Base-by-base conservation (phyloP, 75 land plant genomes). In the Ceratopteris richardii region DNA sequence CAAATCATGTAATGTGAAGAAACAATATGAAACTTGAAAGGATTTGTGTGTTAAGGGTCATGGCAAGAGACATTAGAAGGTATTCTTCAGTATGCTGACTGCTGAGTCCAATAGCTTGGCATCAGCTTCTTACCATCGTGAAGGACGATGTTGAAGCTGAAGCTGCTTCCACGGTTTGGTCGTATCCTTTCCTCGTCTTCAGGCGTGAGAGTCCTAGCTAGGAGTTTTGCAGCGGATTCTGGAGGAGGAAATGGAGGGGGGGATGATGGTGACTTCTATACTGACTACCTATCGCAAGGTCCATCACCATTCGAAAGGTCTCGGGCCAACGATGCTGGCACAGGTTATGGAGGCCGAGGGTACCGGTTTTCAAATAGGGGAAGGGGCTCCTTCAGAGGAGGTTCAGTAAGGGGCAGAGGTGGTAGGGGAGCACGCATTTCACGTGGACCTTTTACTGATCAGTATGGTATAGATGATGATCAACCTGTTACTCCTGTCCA, bases 101-200 rank as follows among this genome's bases (percentile, higher is more conserved):
- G n/a, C n/a, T n/a, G n/a, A n/a, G n/a, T n/a, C n/a, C n/a, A n/a
- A n/a, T n/a, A n/a, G n/a, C n/a, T n/a, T n/a, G n/a, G n/a, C n/a
- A n/a, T n/a, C n/a, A n/a, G n/a, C n/a, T n/a, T n/a, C n/a, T n/a
- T n/a, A n/a, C n/a, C n/a, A n/a, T n/a, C n/a, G n/a, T n/a, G n/a
- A 40, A 14, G 14, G 42, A 40, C 42, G 51, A 52, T 52, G 54
- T 24, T 26, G 54, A 22, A 26, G 54, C 54, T 52, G 12, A 23
- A 23, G 54, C 54, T 52, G 28, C 1, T 52, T 23, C 54, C 54
- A 2, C 22, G 54, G 29, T 22, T 26, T 2, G 14, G 28, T 2
- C 54, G 54, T 14, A 18, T 52, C 25, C 54, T 52, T 4, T 52
- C 54, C 4, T 23, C 28, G 3, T 24, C 54, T 28, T 22, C 28